A percentile compares a stretch with the other conserved stretches of the same genome.
Conservation (phyloP, 352 stramenopile genomes). For the Pelagophyceae sp. region DNA sequence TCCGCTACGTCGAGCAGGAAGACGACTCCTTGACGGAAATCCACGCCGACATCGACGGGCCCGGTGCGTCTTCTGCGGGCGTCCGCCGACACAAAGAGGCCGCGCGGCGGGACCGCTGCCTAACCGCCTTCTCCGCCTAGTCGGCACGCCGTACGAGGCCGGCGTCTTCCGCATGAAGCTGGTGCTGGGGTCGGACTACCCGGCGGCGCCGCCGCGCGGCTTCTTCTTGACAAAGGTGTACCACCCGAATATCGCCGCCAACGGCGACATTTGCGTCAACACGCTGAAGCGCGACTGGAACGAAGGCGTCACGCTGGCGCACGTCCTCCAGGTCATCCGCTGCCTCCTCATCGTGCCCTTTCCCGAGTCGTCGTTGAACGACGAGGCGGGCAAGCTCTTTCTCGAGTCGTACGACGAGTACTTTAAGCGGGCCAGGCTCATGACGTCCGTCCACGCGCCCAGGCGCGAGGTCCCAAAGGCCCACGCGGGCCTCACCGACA, state of each 20-base stretch:
- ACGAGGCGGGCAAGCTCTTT: constrained; percentile 96
- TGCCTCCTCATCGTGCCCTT: constrained; percentile 99
- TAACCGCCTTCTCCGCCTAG: not conserved
- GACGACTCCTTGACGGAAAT: constrained; percentile 78
- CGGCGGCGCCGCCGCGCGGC: constrained; percentile 55
- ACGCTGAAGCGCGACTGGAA: constrained; percentile 98
- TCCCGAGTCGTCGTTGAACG: constrained; percentile 95
- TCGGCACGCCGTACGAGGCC: constrained; percentile 90
- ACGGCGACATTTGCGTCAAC: constrained; percentile 98
- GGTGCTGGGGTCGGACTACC: constrained; percentile 71
- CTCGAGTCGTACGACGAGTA: constrained; percentile 98
- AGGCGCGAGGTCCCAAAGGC: not conserved
- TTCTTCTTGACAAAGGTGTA: constrained; percentile 99
- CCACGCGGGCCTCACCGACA: not conserved
- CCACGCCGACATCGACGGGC: constrained; percentile 88
- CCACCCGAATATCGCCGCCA: constrained; percentile 94
- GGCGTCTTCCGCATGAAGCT: constrained; percentile 93
- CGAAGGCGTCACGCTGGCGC: constrained; percentile 77
- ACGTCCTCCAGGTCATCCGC: constrained; percentile 94
- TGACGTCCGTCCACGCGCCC: not conserved
- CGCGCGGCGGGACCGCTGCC: not conserved
- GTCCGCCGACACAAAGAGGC: constrained; percentile 2
- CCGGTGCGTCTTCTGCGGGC: constrained; percentile 34
- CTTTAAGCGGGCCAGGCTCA: not conserved
- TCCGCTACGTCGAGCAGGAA: constrained; percentile 78